These are phyloP conservation scores for Fusarium tjaetaba DNA, from an alignment of 2,329 filamentous ascomycete species.

Conservation along the genomic window DNA sequence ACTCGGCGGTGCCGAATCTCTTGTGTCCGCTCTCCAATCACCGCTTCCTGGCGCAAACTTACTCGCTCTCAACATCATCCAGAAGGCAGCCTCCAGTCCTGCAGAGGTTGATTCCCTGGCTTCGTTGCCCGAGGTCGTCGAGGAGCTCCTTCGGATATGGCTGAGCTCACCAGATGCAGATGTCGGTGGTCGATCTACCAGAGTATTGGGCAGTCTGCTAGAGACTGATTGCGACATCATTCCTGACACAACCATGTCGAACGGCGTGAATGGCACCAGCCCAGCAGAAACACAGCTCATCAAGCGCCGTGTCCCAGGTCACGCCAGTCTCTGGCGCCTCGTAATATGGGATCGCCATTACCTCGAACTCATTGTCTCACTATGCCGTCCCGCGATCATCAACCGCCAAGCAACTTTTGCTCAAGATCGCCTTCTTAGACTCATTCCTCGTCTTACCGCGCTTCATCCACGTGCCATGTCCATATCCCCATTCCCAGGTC, in stretches of 20 bases:
- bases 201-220: conserved; percentile 63
- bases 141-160: conserved; percentile 62
- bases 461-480: conserved; percentile 57
- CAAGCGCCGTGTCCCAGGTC: conserved; percentile 55
- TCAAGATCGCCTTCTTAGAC: conserved; percentile 62
- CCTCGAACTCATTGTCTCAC: conserved; percentile 56
- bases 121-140: conserved; percentile 59
- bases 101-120: conserved; percentile 62
- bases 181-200: conserved; percentile 63
- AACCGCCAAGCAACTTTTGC: conserved; percentile 58
- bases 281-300: conserved; percentile 51
- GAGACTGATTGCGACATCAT: conserved; percentile 62
- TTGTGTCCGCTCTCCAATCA: conserved; percentile 64
- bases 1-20: conserved; percentile 60
- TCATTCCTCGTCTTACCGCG: conserved; percentile 61
- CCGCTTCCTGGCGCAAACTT: conserved; percentile 66
- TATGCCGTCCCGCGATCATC: conserved; percentile 46
- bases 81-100: conserved; percentile 62
- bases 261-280: conserved; percentile 31
- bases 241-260: conserved; percentile 29
- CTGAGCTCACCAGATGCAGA: conserved; percentile 62
- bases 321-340: conserved; percentile 64
- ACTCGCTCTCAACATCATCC: conserved; percentile 65
- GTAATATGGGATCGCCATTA: conserved; percentile 58
- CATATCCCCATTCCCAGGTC: conserved; percentile 47